Evolutionary conservation across 2,329 filamentous ascomycete species (phyloP).

Genomic region (Colletotrichum phormii): DNA sequence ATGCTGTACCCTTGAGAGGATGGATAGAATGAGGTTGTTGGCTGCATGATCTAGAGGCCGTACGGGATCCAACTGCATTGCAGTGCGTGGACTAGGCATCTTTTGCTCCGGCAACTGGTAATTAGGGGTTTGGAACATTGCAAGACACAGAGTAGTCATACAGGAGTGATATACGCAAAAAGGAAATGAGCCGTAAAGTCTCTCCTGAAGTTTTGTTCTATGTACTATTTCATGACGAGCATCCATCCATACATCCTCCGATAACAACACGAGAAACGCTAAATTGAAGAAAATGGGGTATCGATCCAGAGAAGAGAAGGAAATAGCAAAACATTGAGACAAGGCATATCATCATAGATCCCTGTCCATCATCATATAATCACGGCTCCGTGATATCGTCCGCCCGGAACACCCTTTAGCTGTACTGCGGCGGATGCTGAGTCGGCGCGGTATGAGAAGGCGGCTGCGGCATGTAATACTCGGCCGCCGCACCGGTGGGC

Average conservation of each 20-base stretch:
- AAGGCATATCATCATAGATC: not conserved
- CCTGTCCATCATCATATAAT: no score
- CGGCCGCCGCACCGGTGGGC: constrained; percentile 22
- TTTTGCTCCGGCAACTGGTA: not conserved
- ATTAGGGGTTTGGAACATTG: not conserved
- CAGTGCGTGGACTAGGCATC: not conserved
- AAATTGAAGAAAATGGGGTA: not conserved
- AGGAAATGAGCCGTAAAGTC: not conserved
- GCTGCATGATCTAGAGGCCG: no score
- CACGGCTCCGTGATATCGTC: not conserved
- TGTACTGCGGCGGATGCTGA: constrained; percentile 28
- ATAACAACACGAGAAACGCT: not conserved
- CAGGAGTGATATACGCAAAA: not conserved
- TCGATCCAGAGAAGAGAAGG: not conserved
- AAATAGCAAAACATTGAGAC: not conserved
- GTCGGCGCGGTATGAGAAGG: constrained; percentile 24
- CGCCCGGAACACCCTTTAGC: not conserved
- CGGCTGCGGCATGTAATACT: constrained; percentile 28
- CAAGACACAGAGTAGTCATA: not conserved
- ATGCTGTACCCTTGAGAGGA: no score
- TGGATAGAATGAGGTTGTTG: no score
- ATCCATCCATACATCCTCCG: not conserved
- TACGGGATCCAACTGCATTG: no score
- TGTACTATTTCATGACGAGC: not conserved
- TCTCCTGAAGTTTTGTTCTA: not conserved